Evolutionary conservation across 306 rosid genomes (phyloP).

Genomic region (Vigna hirtella): DNA sequence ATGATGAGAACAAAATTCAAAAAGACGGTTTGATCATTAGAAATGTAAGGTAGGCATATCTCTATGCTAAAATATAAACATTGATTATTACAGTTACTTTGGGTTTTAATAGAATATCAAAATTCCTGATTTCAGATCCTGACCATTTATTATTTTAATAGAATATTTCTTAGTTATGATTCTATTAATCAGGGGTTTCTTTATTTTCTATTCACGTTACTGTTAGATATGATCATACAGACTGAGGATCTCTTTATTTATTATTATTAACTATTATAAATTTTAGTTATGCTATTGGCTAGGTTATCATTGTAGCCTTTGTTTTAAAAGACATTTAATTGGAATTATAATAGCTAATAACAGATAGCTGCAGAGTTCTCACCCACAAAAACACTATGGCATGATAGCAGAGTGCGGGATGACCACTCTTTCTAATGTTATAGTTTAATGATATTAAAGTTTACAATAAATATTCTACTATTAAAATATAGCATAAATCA

Average conservation of each 20-base stretch:
- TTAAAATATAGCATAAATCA: not conserved
- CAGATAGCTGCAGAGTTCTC: not conserved
- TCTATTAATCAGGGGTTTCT: not conserved
- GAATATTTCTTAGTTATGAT: not conserved
- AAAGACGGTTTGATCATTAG: conserved; percentile 6
- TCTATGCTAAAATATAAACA: not conserved
- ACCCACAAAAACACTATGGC: not conserved
- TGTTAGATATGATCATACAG: too few species aligned
- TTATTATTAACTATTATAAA: too few species aligned
- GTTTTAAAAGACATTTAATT: not conserved
- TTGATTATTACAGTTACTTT: not conserved
- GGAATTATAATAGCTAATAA: not conserved
- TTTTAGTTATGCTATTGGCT: not conserved
- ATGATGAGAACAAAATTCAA: conserved; percentile 14
- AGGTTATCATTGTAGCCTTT: not conserved
- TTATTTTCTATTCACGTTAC: not conserved
- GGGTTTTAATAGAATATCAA: not conserved
- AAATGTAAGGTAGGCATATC: not conserved
- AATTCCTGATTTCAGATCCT: not conserved
- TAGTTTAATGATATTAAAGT: too few species aligned
- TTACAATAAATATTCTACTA: too few species aligned
- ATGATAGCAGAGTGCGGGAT: not conserved
- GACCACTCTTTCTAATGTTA: not conserved
- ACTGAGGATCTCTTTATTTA: not conserved
- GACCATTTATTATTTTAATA: not conserved